Conservation (phyloP, 2,329 filamentous ascomycete genomes). For the Pseudopyrenochaeta lycopersici region DNA sequence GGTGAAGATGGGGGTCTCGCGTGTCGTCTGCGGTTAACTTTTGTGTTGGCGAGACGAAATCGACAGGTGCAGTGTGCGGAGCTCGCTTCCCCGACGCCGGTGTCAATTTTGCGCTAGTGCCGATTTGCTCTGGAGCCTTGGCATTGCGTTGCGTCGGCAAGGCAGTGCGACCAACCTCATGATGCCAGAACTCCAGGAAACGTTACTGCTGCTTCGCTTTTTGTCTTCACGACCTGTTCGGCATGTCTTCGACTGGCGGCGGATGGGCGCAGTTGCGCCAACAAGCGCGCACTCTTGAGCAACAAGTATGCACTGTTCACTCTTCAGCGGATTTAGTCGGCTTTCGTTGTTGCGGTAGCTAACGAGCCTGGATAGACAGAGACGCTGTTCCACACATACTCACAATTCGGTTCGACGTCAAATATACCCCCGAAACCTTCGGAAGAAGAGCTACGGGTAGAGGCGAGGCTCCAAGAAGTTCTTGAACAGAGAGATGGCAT, state of each 20-base stretch:
- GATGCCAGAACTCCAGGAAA: constrained; percentile 29
- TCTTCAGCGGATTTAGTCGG: constrained; percentile 20
- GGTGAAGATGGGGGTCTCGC: constrained; percentile 49
- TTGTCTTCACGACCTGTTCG: background rate
- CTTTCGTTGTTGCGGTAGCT: constrained; percentile 32
- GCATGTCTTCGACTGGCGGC: constrained; percentile 52
- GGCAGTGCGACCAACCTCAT: constrained; percentile 25
- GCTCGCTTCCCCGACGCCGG: constrained; percentile 23
- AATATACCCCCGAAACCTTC: constrained; percentile 84
- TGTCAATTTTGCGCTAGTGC: background rate
- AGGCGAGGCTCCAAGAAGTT: constrained; percentile 83
- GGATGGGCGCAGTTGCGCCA: constrained; percentile 94
- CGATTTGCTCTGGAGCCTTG: constrained; percentile 27
- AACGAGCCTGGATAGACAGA: constrained; percentile 72
- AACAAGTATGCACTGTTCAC: constrained; percentile 70
- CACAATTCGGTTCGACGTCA: constrained; percentile 83
- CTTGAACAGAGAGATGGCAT: constrained; percentile 86
- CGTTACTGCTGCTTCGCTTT: constrained; percentile 13
- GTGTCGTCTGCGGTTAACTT: constrained; percentile 44
- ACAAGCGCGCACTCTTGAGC: constrained; percentile 87
- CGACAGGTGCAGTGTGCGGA: constrained; percentile 30
- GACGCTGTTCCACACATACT: constrained; percentile 82
- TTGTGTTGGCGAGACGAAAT: constrained; percentile 28
- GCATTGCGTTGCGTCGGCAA: constrained; percentile 29
- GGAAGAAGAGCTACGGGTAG: constrained; percentile 82